Evolutionary conservation across 78 protist species (phyloP).

Genomic region (Speleostelium caveatum): DNA sequence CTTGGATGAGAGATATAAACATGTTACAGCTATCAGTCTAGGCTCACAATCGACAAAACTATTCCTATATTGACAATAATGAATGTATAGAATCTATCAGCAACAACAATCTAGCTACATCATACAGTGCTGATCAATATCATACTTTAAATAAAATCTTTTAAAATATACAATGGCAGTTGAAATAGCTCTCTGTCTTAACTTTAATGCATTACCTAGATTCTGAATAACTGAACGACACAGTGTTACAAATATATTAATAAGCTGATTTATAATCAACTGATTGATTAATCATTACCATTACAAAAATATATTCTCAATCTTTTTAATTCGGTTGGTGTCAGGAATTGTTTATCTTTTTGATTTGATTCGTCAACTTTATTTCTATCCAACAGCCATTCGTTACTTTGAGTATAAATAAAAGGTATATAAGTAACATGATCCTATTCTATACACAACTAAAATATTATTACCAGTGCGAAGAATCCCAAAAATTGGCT

Average conservation of each 20-base stretch:
- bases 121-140: neutral
- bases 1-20: constrained; percentile 75
- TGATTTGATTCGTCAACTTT: constrained; percentile 57
- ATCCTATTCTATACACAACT: too few species aligned
- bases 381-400: constrained; percentile 67
- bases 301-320: constrained; percentile 57
- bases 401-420: constrained; percentile 4
- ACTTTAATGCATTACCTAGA: constrained; percentile 29
- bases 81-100: too few species aligned
- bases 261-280: neutral
- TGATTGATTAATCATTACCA: neutral
- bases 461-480: constrained; percentile 35
- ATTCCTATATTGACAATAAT: constrained; percentile 31
- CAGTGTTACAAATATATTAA: neutral
- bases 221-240: constrained; percentile 50
- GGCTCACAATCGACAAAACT: constrained; percentile 82
- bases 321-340: constrained; percentile 41
- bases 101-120: neutral
- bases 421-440: neutral
- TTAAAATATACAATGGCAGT: constrained; percentile 83
- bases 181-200: constrained; percentile 77
- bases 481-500: constrained; percentile 77
- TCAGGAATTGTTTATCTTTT: constrained; percentile 47
- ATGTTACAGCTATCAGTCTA: constrained; percentile 70
- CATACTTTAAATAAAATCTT: constrained; percentile 78